Evolutionary conservation across 192 early-diverging fungal species (phyloP).

Genomic region (Physocladia obscura): DNA sequence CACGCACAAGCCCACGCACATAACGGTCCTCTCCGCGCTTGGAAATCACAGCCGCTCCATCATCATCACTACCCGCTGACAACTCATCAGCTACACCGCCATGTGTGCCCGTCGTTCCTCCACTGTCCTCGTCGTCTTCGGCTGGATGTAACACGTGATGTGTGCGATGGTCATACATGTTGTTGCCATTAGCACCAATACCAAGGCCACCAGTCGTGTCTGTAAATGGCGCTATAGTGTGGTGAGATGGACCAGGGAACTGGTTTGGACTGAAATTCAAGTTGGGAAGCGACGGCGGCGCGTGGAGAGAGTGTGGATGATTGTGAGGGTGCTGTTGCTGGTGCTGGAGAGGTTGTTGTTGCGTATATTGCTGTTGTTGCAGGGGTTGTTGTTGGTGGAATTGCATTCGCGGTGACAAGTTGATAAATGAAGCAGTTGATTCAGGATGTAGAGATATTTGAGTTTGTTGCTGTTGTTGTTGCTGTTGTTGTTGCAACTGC

Average conservation of each 20-base stretch:
- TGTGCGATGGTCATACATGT: too few species aligned
- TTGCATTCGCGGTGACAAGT: not conserved
- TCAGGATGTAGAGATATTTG: not conserved
- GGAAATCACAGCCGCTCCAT: not conserved
- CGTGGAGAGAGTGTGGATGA: not conserved
- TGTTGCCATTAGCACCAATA: too few species aligned
- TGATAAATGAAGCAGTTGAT: not conserved
- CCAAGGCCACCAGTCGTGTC: not conserved
- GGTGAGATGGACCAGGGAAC: not conserved
- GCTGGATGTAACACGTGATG: too few species aligned
- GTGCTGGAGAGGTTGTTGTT: not conserved
- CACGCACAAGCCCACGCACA: conserved; percentile 24
- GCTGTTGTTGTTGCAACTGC: not conserved
- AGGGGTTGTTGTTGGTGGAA: conserved; percentile 4
- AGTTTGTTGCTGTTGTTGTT: too few species aligned
- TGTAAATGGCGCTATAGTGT: not conserved
- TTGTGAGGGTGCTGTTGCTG: not conserved
- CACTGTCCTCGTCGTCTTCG: not conserved
- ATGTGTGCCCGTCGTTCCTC: not conserved
- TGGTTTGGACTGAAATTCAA: not conserved
- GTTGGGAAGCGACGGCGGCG: not conserved
- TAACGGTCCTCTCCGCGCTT: conserved; percentile 21
- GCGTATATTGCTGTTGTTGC: not conserved
- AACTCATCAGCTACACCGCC: not conserved
- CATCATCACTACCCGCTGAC: not conserved